Percentiles rank a stretch among this genome's conserved stretches.
Evolutionary conservation across 208 protist species (phyloP).

Genomic region (Wallacemonas collosoma): DNA sequence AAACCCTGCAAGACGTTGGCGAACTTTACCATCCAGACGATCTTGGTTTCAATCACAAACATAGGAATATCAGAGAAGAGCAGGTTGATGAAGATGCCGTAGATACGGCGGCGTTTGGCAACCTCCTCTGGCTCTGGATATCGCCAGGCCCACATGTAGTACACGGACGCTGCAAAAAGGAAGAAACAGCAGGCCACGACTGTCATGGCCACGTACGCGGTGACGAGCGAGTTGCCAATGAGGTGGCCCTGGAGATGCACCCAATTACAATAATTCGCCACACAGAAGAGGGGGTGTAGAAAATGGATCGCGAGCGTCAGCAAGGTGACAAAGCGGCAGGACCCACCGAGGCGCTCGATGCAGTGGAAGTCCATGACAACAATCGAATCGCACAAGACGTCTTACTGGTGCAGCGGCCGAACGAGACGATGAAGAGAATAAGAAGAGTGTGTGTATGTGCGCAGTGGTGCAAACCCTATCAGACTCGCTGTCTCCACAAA

Average conservation of each 20-base stretch:
- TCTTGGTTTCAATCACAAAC: slow-evolving; percentile 76
- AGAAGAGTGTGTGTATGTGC: no score
- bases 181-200: slow-evolving; percentile 72
- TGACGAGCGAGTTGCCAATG: slow-evolving; percentile 28
- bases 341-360: slow-evolving; percentile 65
- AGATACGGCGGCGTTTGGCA: slow-evolving; percentile 78
- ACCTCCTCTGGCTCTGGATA: slow-evolving; percentile 88
- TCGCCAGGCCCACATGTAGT: slow-evolving; percentile 93
- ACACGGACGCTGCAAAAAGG: slow-evolving; percentile 70
- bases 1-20: slow-evolving; percentile 60
- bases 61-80: slow-evolving; percentile 83
- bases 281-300: slow-evolving; percentile 69
- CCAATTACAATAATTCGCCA: slow-evolving; percentile 73
- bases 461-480: no score
- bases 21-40: slow-evolving; percentile 72
- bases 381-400: neutral
- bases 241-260: slow-evolving; percentile 34
- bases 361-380: slow-evolving; percentile 31
- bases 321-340: slow-evolving; percentile 59
- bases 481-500: no score
- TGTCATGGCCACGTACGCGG: slow-evolving; percentile 68
- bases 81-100: slow-evolving; percentile 74
- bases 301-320: slow-evolving; percentile 86
- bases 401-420: no score
- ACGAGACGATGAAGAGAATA: no score